Base-by-base conservation (phyloP, 140 eudicot genomes). In the Cichorium intybus region DNA sequence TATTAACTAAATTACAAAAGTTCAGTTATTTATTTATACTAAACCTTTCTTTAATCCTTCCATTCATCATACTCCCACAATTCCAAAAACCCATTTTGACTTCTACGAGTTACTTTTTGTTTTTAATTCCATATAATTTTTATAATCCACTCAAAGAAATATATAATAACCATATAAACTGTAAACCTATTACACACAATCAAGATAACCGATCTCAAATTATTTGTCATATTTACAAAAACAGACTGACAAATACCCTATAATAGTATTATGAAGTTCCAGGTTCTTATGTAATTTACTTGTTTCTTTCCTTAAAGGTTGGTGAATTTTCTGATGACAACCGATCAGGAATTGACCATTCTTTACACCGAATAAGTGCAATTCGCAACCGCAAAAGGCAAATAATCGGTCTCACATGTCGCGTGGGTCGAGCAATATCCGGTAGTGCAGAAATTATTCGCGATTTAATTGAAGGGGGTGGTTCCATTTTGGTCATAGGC, bases 261-360 rank as follows among this genome's bases (percentile, higher is more conserved):
- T 72, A 62, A 15, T 72, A 61, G 12, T 62, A 17, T 62, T 24
- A 20, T 59, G 33, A 56, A 4, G 24, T 5, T 33, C 21, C 11
- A 14, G 34, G 15, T 39, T 54, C 14, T 10, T 53, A 45, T 54
- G 57, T 45, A 27, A 37, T 28, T 54, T 28, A 34, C 39, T 43
- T 78, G 26, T 26, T 73, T 75, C 43, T 68, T 68, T 79, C 41
- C 46, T 16, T 75, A 18, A 60, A 92, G 99, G 95, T 92, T 71
- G 99, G 99, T 67, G 99, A 88, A 18, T 92, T 92, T 72, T 88
- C 99, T 6, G 99, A 88, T 79, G 99, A 92, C 64, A 92, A 92
- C 64, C 84, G 99, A 23, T 88, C 99, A 3, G 99, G 99, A 10
- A 92, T 92, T 63, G 77, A 92, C 74, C 88, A 71, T 74, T 92